A percentile compares a stretch with the other conserved stretches of the same genome.
Evolutionary conservation across 2,329 filamentous ascomycete genomes (phyloP).

Genomic region (Apiospora sp.): DNA sequence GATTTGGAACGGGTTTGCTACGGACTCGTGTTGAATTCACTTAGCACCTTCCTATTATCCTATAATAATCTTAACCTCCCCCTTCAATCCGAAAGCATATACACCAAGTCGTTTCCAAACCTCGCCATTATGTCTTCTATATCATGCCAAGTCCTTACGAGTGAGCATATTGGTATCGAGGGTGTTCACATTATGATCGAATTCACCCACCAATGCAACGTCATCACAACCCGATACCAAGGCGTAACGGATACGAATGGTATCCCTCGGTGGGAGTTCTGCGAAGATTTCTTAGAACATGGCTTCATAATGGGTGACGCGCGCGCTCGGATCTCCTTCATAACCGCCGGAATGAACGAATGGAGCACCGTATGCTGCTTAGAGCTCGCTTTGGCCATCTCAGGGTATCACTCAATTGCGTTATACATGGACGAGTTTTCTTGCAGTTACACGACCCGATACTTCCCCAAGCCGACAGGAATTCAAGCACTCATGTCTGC

Average conservation of each 20-base stretch:
- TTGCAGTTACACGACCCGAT: slow-evolving; percentile 4
- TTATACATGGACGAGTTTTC: not conserved
- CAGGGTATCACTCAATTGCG: not conserved
- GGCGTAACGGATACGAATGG: not conserved
- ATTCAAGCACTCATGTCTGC: slow-evolving; percentile 5
- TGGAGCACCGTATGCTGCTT: slow-evolving; percentile 7
- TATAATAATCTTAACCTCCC: not conserved
- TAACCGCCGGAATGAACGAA: slow-evolving; percentile 2
- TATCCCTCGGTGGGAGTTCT: not conserved
- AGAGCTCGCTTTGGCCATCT: not conserved
- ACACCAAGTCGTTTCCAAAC: not conserved
- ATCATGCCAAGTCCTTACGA: slow-evolving; percentile 1
- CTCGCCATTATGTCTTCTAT: not conserved
- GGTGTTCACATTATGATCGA: not conserved
- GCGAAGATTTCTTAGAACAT: not conserved
- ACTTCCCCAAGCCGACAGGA: slow-evolving; percentile 9
- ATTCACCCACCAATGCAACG: not conserved
- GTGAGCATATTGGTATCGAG: slow-evolving; percentile 1
- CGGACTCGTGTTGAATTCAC: not conserved
- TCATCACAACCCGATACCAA: not conserved
- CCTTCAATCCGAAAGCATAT: not conserved
- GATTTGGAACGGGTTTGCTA: not conserved
- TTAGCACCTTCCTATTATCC: not conserved
- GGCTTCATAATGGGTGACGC: not conserved
- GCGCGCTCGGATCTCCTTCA: not conserved